Evolutionary conservation across 192 early-diverging fungal species (phyloP).

Genomic region (Coemansia sp.): DNA sequence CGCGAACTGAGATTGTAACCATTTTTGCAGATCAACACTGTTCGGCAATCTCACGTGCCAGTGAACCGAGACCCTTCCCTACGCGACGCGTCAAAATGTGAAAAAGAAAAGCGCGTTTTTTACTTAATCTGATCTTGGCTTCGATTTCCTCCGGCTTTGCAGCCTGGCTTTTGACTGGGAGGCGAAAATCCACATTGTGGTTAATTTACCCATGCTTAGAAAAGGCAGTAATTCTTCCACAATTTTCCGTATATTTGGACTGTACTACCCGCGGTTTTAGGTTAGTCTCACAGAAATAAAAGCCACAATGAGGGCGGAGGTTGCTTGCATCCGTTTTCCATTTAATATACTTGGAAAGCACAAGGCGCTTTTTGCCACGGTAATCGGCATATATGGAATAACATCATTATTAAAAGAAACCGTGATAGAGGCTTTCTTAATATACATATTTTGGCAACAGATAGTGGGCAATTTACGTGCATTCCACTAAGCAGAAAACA

Average conservation of each 20-base stretch:
- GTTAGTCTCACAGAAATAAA: slow-evolving; percentile 4
- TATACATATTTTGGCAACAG: not conserved
- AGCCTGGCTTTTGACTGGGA: too few species aligned
- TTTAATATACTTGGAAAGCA: not conserved
- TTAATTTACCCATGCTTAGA: not conserved
- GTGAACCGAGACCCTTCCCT: not conserved
- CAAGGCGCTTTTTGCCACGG: slow-evolving; percentile 15
- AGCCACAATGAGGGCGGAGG: not conserved
- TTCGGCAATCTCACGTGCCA: too few species aligned
- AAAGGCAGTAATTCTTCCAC: slow-evolving; percentile 5
- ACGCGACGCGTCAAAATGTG: not conserved
- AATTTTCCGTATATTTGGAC: not conserved
- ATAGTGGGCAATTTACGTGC: not conserved
- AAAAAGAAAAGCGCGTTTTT: not conserved
- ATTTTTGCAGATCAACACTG: too few species aligned
- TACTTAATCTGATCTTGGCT: not conserved
- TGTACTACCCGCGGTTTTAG: slow-evolving; percentile 6
- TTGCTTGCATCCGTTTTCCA: not conserved
- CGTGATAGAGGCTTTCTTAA: not conserved
- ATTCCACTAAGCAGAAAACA: not conserved
- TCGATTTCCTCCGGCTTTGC: too few species aligned
- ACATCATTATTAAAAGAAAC: slow-evolving; percentile 12
- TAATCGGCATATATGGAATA: not conserved
- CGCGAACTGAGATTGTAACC: too few species aligned
- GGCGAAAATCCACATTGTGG: too few species aligned